These are phyloP conservation scores for Trichoderma reesei DNA, from an alignment of 495 filamentous ascomycete species.

Conservation along the genomic window DNA sequence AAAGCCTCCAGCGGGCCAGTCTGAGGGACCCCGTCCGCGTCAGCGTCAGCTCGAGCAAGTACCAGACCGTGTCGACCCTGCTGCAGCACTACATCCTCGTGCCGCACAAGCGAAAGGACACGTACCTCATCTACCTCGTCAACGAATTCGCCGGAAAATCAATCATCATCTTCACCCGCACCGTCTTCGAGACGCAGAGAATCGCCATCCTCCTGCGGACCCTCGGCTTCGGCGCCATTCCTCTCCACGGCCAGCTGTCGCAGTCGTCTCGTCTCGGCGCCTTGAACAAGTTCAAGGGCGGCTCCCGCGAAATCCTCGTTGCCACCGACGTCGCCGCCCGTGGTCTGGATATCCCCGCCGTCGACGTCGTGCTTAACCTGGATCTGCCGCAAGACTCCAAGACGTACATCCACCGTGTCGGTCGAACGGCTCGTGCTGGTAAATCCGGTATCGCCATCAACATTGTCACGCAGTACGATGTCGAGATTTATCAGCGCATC, in stretches of 20 bases:
- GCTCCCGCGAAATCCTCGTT: conserved; percentile 73
- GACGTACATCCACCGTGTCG: conserved; percentile 92
- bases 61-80: conserved; percentile 80
- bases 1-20: conserved; percentile 80
- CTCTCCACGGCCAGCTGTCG: conserved; percentile 80
- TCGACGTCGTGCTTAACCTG: conserved; percentile 82
- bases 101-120: conserved; percentile 83
- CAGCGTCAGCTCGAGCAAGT: conserved; percentile 63
- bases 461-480: conserved; percentile 83
- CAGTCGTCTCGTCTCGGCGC: conserved; percentile 78
- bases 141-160: conserved; percentile 78
- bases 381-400: conserved; percentile 77
- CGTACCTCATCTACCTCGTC: conserved; percentile 76
- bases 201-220: conserved; percentile 70
- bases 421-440: conserved; percentile 85
- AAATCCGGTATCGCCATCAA: conserved; percentile 74
- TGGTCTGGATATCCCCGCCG: conserved; percentile 88
- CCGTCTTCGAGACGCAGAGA: conserved; percentile 81
- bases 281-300: conserved; percentile 74
- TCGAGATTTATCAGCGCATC: conserved; percentile 78
- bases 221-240: conserved; percentile 74
- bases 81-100: conserved; percentile 76
- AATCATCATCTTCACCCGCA: conserved; percentile 85
- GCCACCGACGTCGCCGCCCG: conserved; percentile 92
- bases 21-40: conserved; percentile 62